Evolutionary conservation across 257 asterid genomes (phyloP).

Genomic region (Striga asiatica): DNA sequence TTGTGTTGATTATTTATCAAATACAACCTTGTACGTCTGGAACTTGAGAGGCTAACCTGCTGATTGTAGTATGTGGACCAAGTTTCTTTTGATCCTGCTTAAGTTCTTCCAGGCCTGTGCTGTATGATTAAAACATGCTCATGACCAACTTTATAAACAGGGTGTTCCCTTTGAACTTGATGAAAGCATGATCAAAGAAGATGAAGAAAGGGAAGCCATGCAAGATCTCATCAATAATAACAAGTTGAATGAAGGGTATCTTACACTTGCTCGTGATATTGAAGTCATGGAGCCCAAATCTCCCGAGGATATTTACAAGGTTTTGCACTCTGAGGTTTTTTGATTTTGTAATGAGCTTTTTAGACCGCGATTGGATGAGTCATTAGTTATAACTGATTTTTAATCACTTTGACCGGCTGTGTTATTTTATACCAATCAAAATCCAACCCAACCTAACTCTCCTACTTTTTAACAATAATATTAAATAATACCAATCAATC

Average conservation of each 20-base stretch:
- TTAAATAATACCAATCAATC: too few species aligned
- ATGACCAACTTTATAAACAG: constrained; percentile 27
- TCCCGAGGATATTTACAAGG: constrained; percentile 97
- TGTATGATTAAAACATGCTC: constrained; percentile 1
- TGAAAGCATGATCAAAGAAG: constrained; percentile 42
- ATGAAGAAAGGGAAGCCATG: constrained; percentile 66
- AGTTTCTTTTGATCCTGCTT: neutral
- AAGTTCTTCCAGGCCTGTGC: neutral
- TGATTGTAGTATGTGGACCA: neutral
- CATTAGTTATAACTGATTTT: too few species aligned
- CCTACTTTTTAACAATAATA: too few species aligned
- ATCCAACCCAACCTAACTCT: too few species aligned
- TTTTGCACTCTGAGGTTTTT: constrained; percentile 13
- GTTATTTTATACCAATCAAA: too few species aligned
- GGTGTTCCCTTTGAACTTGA: constrained; percentile 68
- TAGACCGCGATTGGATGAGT: too few species aligned
- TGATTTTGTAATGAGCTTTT: neutral
- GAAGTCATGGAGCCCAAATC: constrained; percentile 99
- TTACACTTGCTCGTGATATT: constrained; percentile 95
- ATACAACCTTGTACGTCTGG: neutral
- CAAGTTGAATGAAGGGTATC: constrained; percentile 86
- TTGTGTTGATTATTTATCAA: neutral
- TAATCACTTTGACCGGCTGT: too few species aligned
- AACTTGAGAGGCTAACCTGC: neutral
- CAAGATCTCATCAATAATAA: constrained; percentile 68